Evolutionary conservation across 108 stramenopile species (phyloP), one percentile per base, ranked within the genome.

Genomic region (Skeletonema marinoi): DNA sequence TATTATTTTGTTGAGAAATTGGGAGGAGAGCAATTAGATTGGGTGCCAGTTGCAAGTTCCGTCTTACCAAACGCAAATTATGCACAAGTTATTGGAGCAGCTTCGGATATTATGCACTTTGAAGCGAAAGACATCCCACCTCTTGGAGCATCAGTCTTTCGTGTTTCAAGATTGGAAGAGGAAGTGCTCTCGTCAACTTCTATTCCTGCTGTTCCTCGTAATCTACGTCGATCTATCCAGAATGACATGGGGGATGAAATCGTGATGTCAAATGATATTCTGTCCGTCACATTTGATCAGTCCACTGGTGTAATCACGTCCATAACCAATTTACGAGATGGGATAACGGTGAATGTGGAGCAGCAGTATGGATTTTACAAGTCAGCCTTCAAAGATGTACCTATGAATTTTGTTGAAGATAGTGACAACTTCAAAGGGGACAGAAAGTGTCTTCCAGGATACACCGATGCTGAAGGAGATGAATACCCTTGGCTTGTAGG

Each of bases 341-440:
- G 70, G 3, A 33, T 73, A 7, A 73, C 17, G 12, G 12, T 87
- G 44, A 75, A 75, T 3, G 58, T 95, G 17, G 69, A 66, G 38
- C 90, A 91, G 56, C 78, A 74, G 2, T 92, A 90, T 78, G 93
- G 92, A 14, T 90, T 82, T 70, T 96, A 96, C 81, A 87, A 80
- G 42, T 80, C 89, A n/a, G 93, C 84, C 73, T 58, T 41, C 44
- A 10, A 39, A 56, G 62, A 65, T 25, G 17, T 42, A 3, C 46
- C 16, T 35, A 2, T 36, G 25, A 17, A 46, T 5, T 7, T 44
- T 59, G 42, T 32, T 8, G 16, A 44, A 29, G 30, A 16, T 19
- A 32, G 42, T 17, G 67, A 73, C 36, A 68, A 60, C 39, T 25
- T 71, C 11, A 76, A 68, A 42, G 78, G 66, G 21, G 66, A 73